phyloP scores from a whole-genome alignment of 2,329 filamentous ascomycete species.

The Teratosphaeria zuluensis region DNA sequence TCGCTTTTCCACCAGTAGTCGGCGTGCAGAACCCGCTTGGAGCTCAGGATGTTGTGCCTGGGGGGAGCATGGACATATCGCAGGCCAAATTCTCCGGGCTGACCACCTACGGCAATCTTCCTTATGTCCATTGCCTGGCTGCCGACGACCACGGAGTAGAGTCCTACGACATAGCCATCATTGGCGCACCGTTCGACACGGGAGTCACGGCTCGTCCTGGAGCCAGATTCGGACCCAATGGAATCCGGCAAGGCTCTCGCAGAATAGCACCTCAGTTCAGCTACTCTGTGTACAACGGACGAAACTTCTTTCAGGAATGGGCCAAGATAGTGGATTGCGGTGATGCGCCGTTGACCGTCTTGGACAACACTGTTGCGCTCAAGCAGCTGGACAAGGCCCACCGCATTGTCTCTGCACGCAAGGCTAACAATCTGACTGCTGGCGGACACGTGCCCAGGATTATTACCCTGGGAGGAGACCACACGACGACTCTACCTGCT shows the following conservation, averaged over 20 bases:
- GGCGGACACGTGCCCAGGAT: constrained; percentile 40
- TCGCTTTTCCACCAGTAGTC: constrained; percentile 33
- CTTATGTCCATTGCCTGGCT: constrained; percentile 38
- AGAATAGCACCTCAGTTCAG: constrained; percentile 34
- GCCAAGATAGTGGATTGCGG: constrained; percentile 47
- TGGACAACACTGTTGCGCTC: constrained; percentile 45
- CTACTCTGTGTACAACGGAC: constrained; percentile 43
- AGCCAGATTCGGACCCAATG: constrained; percentile 43
- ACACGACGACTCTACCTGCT: constrained; percentile 46
- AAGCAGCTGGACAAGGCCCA: constrained; percentile 46
- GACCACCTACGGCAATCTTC: constrained; percentile 39
- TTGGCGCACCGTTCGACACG: constrained; percentile 43
- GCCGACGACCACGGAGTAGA: constrained; percentile 24
- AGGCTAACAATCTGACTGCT: constrained; percentile 29
- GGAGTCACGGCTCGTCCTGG: constrained; percentile 44
- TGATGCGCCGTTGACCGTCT: constrained; percentile 39
- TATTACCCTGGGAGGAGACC: constrained; percentile 46
- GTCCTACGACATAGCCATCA: constrained; percentile 39
- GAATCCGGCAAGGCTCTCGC: constrained; percentile 42
- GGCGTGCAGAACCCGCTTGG: constrained; percentile 28
- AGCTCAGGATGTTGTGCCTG: neutral
- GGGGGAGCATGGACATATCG: constrained; percentile 14
- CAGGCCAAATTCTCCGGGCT: constrained; percentile 30
- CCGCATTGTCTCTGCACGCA: constrained; percentile 39
- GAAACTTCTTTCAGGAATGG: constrained; percentile 31